Conservation (phyloP, 768 basidiomycete species). For the Clavulina sp. region DNA sequence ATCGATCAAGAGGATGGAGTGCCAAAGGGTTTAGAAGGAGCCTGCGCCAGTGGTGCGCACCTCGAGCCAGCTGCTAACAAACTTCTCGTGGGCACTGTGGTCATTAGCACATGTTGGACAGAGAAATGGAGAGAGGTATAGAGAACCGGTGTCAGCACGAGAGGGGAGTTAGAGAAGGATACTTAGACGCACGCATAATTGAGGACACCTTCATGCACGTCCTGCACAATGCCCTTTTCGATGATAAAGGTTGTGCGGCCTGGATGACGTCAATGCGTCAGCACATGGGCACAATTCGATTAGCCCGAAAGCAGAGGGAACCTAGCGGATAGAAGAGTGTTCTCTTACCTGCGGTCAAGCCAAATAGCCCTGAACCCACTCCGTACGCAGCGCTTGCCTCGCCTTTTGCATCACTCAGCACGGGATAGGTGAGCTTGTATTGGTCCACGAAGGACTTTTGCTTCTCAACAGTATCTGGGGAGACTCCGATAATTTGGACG, state of each 20-base stretch:
- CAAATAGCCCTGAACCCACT: constrained; percentile 50
- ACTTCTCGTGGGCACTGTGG: constrained; percentile 48
- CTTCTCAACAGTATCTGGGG: constrained; percentile 50
- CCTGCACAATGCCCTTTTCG: constrained; percentile 53
- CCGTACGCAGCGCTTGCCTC: constrained; percentile 44
- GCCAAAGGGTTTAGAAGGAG: no score
- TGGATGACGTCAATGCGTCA: constrained; percentile 3
- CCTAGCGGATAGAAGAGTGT: background rate
- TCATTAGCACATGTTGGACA: no score
- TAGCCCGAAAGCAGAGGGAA: background rate
- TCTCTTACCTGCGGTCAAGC: constrained; percentile 30
- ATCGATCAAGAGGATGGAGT: no score
- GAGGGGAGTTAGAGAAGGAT: background rate
- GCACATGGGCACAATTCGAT: constrained; percentile 15
- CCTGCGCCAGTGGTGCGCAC: no score
- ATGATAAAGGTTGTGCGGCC: constrained; percentile 59
- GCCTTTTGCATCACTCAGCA: constrained; percentile 54
- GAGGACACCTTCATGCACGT: constrained; percentile 39
- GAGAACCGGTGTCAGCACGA: background rate
- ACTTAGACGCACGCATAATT: background rate
- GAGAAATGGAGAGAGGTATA: no score
- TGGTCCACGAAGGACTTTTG: constrained; percentile 57
- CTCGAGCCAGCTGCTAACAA: constrained; percentile 50
- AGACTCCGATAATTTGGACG: constrained; percentile 44
- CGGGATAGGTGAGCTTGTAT: constrained; percentile 34